Conservation (phyloP, 2,329 filamentous ascomycete species). For the Scedosporium minutisporum region DNA sequence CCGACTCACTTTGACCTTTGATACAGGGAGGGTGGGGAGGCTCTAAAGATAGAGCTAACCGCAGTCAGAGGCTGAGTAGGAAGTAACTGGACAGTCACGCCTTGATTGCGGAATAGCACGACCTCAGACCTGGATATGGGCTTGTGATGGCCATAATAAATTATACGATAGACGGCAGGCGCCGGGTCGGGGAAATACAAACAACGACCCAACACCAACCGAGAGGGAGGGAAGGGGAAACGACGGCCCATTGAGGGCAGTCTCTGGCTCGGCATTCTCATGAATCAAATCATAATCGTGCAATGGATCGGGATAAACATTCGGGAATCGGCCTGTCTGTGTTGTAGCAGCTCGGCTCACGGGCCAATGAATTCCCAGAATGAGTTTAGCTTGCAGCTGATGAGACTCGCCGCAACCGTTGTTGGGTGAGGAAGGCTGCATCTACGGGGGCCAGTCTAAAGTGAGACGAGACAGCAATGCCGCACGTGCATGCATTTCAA, state of each 20-base stretch:
- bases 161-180: not conserved
- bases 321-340: not conserved
- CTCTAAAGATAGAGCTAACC: not conserved
- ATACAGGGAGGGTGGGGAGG: not conserved
- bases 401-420: not conserved
- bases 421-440: not conserved
- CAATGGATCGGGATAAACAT: not conserved
- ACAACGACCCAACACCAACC: not conserved
- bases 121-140: not conserved
- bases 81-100: not conserved
- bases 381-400: not conserved
- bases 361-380: not conserved
- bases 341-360: not conserved
- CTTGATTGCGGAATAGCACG: not conserved
- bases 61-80: not conserved
- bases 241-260: not conserved
- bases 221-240: not conserved
- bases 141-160: not conserved
- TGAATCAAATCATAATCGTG: not conserved
- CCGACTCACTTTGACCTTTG: not conserved
- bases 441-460: not conserved
- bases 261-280: not conserved
- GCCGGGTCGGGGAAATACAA: not conserved
- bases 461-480: slow-evolving; percentile 1
- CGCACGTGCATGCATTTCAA: slow-evolving; percentile 1